Evolutionary conservation across 192 early-diverging fungal species (phyloP), one percentile per base, ranked within the genome.

Genomic region (Backusella sp.): DNA sequence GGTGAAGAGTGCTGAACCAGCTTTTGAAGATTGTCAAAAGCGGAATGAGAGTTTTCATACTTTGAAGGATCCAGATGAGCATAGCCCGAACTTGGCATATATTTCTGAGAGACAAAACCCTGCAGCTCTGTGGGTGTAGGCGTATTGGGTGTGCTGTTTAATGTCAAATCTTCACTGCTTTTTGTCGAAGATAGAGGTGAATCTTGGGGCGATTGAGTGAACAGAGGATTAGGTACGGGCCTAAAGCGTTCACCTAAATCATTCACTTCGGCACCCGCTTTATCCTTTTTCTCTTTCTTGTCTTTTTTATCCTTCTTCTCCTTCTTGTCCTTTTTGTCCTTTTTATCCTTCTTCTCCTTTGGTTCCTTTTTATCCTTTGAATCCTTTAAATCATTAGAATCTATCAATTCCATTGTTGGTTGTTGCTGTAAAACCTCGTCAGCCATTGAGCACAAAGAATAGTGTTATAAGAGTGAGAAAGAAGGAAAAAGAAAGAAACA

Each of bases 261-360:
- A 26, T 8, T 23, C 26, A 17, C 70, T n/a, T 71, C 70, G 41
- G 41, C 17, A 30, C 1, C 26, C 19, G 46, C 5, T 49, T 71
- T 71, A 28, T 49, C 21, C 12, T 71, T 70, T 4, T 44, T 28
- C 17, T 26, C 6, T 26, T 71, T 37, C 15, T 42, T 37, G 11
- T 35, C 70, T 30, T 30, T 44, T 17, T 28, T 28, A 12, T 44
- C 41, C 21, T 44, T 44, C 39, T 26, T 28, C 0, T 30, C 42
- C 39, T 46, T 46, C 26, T 71, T 71, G 17, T 68, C 66, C 26
- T 71, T 71, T n/a, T 71, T 71, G 6, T 71, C 70, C 42, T 71
- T 49, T 28, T 71, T 71, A 2, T 71, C 70, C 41, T 71, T 71
- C 23, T 71, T 71, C 0, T 71, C 44, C 14, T 71, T 49, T 49